phyloP scores from a whole-genome alignment of 2,329 filamentous ascomycete genomes.

The Emmonsiellopsis sp. region DNA sequence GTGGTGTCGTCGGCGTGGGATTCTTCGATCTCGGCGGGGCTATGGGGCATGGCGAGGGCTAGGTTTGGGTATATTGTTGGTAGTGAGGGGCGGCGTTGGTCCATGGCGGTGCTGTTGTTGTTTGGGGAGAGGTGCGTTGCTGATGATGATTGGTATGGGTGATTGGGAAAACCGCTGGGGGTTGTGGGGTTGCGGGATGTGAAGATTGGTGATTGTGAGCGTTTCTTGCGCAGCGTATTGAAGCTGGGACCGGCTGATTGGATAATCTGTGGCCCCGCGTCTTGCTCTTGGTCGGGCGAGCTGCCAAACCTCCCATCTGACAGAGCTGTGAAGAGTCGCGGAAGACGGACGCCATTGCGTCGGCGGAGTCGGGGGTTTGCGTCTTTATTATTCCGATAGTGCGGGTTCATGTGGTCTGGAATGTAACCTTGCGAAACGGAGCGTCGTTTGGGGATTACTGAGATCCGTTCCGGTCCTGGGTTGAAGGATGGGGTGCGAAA shows the following conservation, averaged over 20 bases:
- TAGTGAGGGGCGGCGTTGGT: not conserved
- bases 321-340: slow-evolving; percentile 13
- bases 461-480: slow-evolving; percentile 10
- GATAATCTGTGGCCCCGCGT: not conserved
- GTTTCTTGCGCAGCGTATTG: not conserved
- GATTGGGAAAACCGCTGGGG: not conserved
- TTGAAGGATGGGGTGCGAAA: slow-evolving; percentile 11
- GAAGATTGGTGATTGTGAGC: not conserved
- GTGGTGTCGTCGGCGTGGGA: slow-evolving; percentile 8
- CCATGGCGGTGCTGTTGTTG: not conserved
- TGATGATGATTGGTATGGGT: slow-evolving; percentile 1
- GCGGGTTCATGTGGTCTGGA: not conserved
- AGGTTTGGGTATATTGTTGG: not conserved
- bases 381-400: not conserved
- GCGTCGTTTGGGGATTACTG: slow-evolving; percentile 9
- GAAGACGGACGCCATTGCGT: slow-evolving; percentile 13
- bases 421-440: slow-evolving; percentile 12
- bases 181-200: not conserved
- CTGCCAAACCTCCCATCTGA: not conserved
- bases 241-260: slow-evolving; percentile 12
- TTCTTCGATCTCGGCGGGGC: slow-evolving; percentile 11
- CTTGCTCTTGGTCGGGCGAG: not conserved
- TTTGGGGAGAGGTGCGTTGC: slow-evolving; percentile 9
- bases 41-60: slow-evolving; percentile 7
- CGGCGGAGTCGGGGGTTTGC: slow-evolving; percentile 10